Evolutionary conservation across 208 protist genomes (phyloP), one percentile per base, ranked within the genome.

Genomic region (Leishmania arabica): DNA sequence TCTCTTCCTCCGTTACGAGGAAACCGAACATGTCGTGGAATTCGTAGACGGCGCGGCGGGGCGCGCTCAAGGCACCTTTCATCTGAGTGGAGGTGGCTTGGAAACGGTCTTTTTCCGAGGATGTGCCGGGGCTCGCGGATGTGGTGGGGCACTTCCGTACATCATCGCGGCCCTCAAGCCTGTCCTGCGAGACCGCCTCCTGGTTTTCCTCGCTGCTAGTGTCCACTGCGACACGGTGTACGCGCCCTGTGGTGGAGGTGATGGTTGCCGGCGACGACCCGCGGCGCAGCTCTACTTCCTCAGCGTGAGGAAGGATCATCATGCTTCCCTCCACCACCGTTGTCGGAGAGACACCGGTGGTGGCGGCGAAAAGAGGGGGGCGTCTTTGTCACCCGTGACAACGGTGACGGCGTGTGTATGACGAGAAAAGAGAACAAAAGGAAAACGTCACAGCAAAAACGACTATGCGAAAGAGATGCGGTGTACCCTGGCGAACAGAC

Each of bases 1-100:
- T 97, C 75, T 95, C 93, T 75, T 83, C 85, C 9, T 71, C 49
- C 4, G 88, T 92, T 17, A 97, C 87, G 45, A 82, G 84, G 71
- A 97, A 97, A 42, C 95, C 95, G 77, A 86, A 95, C 66, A 88
- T 89, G 75, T 97, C 93, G 45, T 89, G 84, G 60, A 78, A 86
- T 40, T 77, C 70, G 19, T 84, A 78, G 19, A n/a, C n/a, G 31
- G 58, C 69, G 49, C 21, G 53, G 58, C 73, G 42, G 34, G 77
- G 71, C 51, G 31, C 51, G 37, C 77, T 80, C 21, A 77, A 56
- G 27, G 31, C 56, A 45, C 8, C 15, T 21, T 17, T 47, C 56
- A 13, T 24, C 40, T 65, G 40, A n/a, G 64, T 0, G 53, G 81
- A 70, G 64, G n/a, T 77, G 37, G 31, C 34, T 7, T 42, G 62